These are phyloP conservation scores for Spiromastix sp. DNA, from an alignment of 2,329 filamentous ascomycete species.

Conservation along the genomic window DNA sequence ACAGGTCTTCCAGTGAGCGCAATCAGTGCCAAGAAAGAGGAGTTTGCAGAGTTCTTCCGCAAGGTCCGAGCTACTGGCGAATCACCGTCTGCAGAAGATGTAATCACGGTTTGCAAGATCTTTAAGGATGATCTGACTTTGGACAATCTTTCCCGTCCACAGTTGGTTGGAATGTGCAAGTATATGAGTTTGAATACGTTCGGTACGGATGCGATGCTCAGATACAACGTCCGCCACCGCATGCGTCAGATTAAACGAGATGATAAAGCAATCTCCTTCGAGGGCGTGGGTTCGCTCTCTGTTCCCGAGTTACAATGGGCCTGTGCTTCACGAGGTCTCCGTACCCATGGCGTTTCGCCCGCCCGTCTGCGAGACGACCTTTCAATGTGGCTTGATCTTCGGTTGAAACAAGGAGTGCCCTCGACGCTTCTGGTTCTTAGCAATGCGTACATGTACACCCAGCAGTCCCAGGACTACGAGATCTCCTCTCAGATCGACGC, in stretches of 20 bases:
- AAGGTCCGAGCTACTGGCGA: constrained; percentile 90
- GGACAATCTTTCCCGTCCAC: constrained; percentile 90
- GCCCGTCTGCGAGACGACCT: constrained; percentile 80
- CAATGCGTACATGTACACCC: constrained; percentile 95
- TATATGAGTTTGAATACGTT: constrained; percentile 98
- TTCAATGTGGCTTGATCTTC: constrained; percentile 85
- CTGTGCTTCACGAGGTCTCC: constrained; percentile 81
- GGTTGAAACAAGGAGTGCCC: constrained; percentile 88
- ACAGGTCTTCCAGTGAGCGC: constrained; percentile 82
- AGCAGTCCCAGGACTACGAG: constrained; percentile 62
- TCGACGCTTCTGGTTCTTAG: constrained; percentile 90
- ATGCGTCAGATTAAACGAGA: constrained; percentile 99
- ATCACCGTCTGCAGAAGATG: constrained; percentile 74
- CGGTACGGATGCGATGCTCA: constrained; percentile 93
- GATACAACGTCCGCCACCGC: constrained; percentile 90
- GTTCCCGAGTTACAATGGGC: constrained; percentile 87
- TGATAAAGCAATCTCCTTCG: constrained; percentile 85
- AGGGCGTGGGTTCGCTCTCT: constrained; percentile 88
- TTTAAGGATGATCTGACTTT: constrained; percentile 97
- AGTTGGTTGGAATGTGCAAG: constrained; percentile 93
- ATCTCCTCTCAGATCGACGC: constrained; percentile 87
- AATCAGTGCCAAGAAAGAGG: constrained; percentile 77
- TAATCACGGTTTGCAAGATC: constrained; percentile 97
- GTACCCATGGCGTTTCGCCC: constrained; percentile 85
- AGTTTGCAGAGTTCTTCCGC: constrained; percentile 94